A percentile compares a stretch with the other conserved stretches of the same genome.
Conservation (phyloP, 169 alveolate species). For the Amoebophrya sp. region DNA sequence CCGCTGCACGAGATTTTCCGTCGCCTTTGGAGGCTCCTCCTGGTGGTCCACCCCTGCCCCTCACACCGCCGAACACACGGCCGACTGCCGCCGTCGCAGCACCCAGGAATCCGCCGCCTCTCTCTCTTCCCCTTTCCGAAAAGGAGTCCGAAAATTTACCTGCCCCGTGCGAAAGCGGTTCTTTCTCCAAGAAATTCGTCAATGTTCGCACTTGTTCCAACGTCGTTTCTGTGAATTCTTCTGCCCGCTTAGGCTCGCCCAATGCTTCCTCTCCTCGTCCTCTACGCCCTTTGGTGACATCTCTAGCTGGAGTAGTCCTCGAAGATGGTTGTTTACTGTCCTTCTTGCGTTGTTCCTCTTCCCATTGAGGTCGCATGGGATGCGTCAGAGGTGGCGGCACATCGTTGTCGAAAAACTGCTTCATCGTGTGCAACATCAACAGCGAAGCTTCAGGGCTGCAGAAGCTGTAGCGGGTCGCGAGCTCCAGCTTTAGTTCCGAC, state of each 20-base stretch:
- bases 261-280: too few relatives aligned
- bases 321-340: background rate
- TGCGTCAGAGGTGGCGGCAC: background rate
- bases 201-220: background rate
- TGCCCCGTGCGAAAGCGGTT: too few relatives aligned
- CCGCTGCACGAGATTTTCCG: too few relatives aligned
- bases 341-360: background rate
- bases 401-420: background rate
- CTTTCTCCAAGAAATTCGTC: background rate
- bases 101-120: too few relatives aligned
- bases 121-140: too few relatives aligned
- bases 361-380: background rate
- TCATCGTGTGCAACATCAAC: background rate
- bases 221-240: background rate
- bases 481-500: background rate
- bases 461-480: background rate
- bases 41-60: too few relatives aligned
- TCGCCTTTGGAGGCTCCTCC: too few relatives aligned
- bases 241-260: background rate
- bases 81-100: too few relatives aligned
- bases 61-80: too few relatives aligned
- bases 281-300: too few relatives aligned
- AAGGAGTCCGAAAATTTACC: too few relatives aligned
- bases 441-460: background rate
- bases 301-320: too few relatives aligned